Conservation (phyloP, 768 basidiomycete genomes). For the Suillus lakei region DNA sequence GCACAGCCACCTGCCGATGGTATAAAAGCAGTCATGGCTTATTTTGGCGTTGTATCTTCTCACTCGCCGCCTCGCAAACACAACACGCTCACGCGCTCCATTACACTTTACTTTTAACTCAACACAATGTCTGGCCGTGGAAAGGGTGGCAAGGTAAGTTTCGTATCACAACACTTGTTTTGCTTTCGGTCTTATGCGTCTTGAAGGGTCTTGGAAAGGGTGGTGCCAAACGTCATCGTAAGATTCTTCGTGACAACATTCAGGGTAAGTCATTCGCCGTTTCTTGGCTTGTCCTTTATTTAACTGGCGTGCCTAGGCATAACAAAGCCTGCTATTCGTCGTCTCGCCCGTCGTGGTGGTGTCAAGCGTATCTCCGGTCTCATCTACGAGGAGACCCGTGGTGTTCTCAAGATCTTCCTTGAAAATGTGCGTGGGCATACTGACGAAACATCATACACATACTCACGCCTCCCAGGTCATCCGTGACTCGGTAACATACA, state of each 20-base stretch:
- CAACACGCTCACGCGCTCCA: conserved; percentile 23
- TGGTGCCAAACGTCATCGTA: conserved; percentile 94
- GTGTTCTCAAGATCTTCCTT: conserved; percentile 94
- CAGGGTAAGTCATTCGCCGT: conserved; percentile 50
- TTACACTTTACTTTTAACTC: conserved; percentile 17
- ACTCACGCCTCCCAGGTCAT: conserved; percentile 61
- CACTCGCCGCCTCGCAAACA: conserved; percentile 14
- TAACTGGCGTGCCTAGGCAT: conserved; percentile 60
- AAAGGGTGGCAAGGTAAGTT: conserved; percentile 85
- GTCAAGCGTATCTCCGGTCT: conserved; percentile 95
- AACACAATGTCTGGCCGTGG: conserved; percentile 91
- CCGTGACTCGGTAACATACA: conserved; percentile 97
- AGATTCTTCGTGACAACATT: conserved; percentile 88
- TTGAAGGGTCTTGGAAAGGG: conserved; percentile 91
- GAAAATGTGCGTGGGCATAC: conserved; percentile 63
- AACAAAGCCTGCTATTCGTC: conserved; percentile 93
- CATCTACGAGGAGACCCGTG: conserved; percentile 95
- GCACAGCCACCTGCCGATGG: conserved; percentile 31
- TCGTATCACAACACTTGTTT: neutral
- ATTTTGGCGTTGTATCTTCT: conserved; percentile 18
- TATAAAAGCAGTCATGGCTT: conserved; percentile 28
- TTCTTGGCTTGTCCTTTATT: conserved; percentile 1
- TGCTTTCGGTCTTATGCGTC: conserved; percentile 1
- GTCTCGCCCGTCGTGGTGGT: conserved; percentile 97
- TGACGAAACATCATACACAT: neutral